Evolutionary conservation across 441 rosid species (phyloP).

Genomic region (Pelargonium citronellum): DNA sequence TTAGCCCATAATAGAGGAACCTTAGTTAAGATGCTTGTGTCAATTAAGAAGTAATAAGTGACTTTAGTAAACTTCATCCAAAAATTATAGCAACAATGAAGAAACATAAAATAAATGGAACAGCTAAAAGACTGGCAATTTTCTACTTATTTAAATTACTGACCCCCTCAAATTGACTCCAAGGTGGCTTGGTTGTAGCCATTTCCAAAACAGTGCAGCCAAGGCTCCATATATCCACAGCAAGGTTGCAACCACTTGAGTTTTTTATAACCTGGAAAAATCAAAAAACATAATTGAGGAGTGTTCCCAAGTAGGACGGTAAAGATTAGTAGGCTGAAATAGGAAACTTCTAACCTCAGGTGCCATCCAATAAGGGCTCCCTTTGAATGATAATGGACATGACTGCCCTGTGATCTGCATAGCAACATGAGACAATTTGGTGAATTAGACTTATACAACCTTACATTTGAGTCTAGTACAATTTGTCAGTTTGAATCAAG

Average conservation of each 20-base stretch:
- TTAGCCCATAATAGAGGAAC: background rate
- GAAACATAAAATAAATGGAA: background rate
- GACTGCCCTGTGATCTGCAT: conserved; percentile 89
- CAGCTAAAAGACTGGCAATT: conserved; percentile 5
- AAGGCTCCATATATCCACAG: conserved; percentile 86
- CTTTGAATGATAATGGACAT: conserved; percentile 87
- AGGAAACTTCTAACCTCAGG: conserved; percentile 68
- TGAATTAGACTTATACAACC: background rate
- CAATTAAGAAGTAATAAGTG: background rate
- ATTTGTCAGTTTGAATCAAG: background rate
- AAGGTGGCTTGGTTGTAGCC: conserved; percentile 79
- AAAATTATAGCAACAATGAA: too few species aligned
- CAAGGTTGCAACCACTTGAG: conserved; percentile 58
- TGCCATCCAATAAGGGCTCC: conserved; percentile 99
- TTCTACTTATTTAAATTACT: conserved; percentile 22
- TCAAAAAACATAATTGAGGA: background rate
- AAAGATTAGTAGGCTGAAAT: conserved; percentile 10
- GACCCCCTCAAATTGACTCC: conserved; percentile 81
- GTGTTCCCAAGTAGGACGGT: background rate
- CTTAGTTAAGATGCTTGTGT: background rate
- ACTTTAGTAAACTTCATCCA: conserved; percentile 1
- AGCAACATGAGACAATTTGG: conserved; percentile 14
- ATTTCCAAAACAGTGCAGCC: conserved; percentile 85
- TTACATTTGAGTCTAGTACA: background rate
- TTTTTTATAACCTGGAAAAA: conserved; percentile 53